phyloP scores from a whole-genome alignment of 108 stramenopile genomes.

The Skeletonema marinoi region DNA sequence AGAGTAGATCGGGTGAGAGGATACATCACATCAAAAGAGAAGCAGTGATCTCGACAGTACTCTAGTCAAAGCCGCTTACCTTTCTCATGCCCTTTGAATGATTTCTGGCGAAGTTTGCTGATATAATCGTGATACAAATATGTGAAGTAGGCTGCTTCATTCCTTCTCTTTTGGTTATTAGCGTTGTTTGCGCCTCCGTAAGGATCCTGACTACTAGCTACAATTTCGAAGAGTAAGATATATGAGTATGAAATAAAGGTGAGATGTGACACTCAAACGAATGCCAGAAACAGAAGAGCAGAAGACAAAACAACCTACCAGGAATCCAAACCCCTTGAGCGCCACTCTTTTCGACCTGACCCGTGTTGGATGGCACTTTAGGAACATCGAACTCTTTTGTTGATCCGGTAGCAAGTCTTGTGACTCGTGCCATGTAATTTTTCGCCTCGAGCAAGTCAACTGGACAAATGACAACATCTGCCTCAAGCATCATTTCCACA shows the following conservation, averaged over 20 bases:
- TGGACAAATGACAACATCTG: conserved; percentile 68
- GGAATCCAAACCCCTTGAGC: conserved; percentile 73
- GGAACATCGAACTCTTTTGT: conserved; percentile 41
- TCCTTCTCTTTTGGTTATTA: conserved; percentile 54
- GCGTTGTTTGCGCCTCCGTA: conserved; percentile 55
- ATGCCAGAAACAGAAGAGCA: neutral
- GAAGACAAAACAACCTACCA: neutral
- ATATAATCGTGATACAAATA: conserved; percentile 61
- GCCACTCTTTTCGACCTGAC: conserved; percentile 51
- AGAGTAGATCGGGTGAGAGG: too few relatives aligned
- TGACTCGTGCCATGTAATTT: conserved; percentile 53
- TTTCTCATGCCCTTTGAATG: conserved; percentile 49
- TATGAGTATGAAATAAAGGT: neutral
- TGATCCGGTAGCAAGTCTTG: conserved; percentile 24
- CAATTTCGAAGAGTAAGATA: neutral
- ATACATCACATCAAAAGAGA: too few relatives aligned
- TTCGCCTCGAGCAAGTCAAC: conserved; percentile 64
- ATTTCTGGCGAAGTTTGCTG: conserved; percentile 53
- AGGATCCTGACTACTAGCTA: conserved; percentile 51
- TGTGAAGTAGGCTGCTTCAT: conserved; percentile 65
- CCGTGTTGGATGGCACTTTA: conserved; percentile 36
- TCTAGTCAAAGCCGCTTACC: conserved; percentile 15
- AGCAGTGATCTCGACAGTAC: too few relatives aligned
- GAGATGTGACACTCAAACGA: neutral
- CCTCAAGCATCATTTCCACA: conserved; percentile 52